Evolutionary conservation across 2,329 filamentous ascomycete species (phyloP).

Genomic region (Xylaria sp.): DNA sequence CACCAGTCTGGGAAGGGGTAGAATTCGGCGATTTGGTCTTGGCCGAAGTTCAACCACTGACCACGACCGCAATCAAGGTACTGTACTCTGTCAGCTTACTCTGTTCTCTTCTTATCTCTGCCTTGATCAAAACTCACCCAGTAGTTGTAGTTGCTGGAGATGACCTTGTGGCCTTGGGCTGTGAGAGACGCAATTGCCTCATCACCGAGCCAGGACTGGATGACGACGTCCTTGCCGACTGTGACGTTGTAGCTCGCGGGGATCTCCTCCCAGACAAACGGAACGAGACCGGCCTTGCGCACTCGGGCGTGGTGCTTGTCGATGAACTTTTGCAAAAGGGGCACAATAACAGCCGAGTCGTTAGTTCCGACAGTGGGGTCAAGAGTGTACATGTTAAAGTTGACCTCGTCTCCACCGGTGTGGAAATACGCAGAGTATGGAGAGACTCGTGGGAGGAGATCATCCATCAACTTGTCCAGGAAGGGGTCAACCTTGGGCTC

Average conservation of each 20-base stretch:
- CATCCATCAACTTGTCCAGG: constrained; percentile 76
- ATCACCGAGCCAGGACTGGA: constrained; percentile 82
- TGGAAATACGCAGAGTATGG: constrained; percentile 83
- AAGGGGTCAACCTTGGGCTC: constrained; percentile 76
- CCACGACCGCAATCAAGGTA: constrained; percentile 88
- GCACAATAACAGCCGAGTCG: constrained; percentile 71
- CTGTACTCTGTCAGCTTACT: constrained; percentile 52
- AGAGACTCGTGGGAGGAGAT: constrained; percentile 76
- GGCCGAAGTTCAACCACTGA: constrained; percentile 78
- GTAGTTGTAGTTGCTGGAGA: constrained; percentile 80
- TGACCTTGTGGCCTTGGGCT: constrained; percentile 73
- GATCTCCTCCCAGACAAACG: constrained; percentile 92
- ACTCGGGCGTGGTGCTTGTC: constrained; percentile 75
- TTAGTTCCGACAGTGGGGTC: constrained; percentile 79
- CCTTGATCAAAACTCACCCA: constrained; percentile 67
- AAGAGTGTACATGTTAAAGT: constrained; percentile 77
- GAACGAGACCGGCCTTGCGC: constrained; percentile 71
- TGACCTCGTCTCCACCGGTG: constrained; percentile 88
- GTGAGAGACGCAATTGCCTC: constrained; percentile 70
- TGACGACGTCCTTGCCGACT: constrained; percentile 74
- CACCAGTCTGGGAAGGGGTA: constrained; percentile 87
- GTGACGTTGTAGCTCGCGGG: constrained; percentile 80
- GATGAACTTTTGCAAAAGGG: constrained; percentile 82
- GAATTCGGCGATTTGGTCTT: constrained; percentile 61
- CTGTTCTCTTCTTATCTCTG: not conserved